A percentile compares a stretch with the other conserved stretches of the same genome.
Evolutionary conservation across 169 alveolate species (phyloP).

Genomic region (Plasmodium berghei): DNA sequence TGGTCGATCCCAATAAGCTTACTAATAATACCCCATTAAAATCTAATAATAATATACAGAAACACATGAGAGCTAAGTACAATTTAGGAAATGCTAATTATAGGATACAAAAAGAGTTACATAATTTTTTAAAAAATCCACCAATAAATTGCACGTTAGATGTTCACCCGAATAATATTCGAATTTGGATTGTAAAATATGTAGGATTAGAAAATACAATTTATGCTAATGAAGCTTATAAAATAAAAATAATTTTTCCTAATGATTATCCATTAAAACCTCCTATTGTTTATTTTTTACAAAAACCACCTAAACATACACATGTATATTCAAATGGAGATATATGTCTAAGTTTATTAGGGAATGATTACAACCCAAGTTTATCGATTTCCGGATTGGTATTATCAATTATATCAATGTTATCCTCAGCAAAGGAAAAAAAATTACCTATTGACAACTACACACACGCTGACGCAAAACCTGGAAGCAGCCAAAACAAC

Average conservation of each 20-base stretch:
- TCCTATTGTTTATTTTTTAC: conserved; percentile 87
- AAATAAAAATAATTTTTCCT: conserved; percentile 86
- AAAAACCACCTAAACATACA: conserved; percentile 88
- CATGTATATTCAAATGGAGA: conserved; percentile 91
- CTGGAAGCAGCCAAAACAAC: conserved; percentile 70
- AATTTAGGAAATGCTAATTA: conserved; percentile 72
- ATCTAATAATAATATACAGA: conserved; percentile 40
- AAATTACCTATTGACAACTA: conserved; percentile 87
- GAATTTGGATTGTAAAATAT: conserved; percentile 86
- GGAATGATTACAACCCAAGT: conserved; percentile 88
- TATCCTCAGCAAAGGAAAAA: conserved; percentile 87
- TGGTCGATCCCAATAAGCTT: conserved; percentile 27
- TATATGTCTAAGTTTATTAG: conserved; percentile 87
- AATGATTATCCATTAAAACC: conserved; percentile 90
- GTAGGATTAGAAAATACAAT: conserved; percentile 85
- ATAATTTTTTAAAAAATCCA: conserved; percentile 79
- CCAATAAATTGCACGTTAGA: conserved; percentile 86
- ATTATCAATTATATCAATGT: conserved; percentile 87
- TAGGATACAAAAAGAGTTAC: conserved; percentile 72
- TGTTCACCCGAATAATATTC: conserved; percentile 84
- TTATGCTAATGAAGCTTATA: conserved; percentile 86
- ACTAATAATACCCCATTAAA: not conserved
- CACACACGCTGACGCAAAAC: conserved; percentile 76
- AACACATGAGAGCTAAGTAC: conserved; percentile 56
- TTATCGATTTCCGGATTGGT: conserved; percentile 86